Base-by-base conservation (phyloP, 176 grass and related monocot species). In the Cenchrus purpureus region DNA sequence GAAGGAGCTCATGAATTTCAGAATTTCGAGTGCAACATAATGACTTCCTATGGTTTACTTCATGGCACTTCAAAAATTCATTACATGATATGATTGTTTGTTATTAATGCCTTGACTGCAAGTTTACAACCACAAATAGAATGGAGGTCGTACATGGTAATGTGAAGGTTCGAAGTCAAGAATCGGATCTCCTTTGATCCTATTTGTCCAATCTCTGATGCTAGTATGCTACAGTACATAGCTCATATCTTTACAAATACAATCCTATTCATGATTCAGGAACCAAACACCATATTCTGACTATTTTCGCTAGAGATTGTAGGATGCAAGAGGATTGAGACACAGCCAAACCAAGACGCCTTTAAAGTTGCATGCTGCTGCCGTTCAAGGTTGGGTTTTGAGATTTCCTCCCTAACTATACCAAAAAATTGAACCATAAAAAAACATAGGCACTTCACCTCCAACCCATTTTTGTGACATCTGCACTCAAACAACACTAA, bases 351-450 rank as follows among this genome's bases (percentile, higher is more conserved):
- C 7, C 20, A 70, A 11, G 13, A 71, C 48, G 10, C 42, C 42
- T 52, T 51, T 14, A 82, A 40, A 77, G 53, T 42, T 10, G n/a
- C 11, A 31, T 12, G 55, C 17, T 12, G 55, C 17, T 4, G 12
- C 28, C n/a, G 42, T 1, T 55, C 20, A 4, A 6, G 13, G 8
- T 55, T 53, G 54, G 44, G 59, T 48, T 48, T 25, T 49, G 44
- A 71, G 11, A 49, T 61, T 52, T 29, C 45, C 69, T 50, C 19
- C 1, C 12, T 54, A 7, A 84, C 53, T 2, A 68, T 57, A 42
- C 13, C 46, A 29, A 65, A 84, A 32, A 51, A 10, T 83, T 29
- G 12, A 86, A 68, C 22, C 73, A 40, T 57, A 19, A 10, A 32
- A 56, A 78, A 58, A 59, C 34, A 77, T 13, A 57, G 5, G 62